phyloP scores from a whole-genome alignment of 768 basidiomycete genomes.

The Lentinula guzmanii region DNA sequence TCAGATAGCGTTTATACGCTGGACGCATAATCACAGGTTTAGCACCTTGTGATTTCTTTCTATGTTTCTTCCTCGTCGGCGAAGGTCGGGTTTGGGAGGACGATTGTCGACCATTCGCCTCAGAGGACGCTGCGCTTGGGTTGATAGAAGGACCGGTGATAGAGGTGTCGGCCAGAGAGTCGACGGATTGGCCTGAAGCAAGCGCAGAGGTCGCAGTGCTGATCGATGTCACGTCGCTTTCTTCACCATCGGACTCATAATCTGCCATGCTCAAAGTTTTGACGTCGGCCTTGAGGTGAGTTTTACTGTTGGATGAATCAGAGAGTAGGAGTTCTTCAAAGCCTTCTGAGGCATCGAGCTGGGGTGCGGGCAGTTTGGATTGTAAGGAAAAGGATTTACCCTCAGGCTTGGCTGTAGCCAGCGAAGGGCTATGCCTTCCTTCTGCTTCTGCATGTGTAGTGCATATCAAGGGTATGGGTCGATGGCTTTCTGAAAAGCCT shows the following conservation, averaged over 20 bases:
- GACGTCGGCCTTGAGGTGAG: background rate
- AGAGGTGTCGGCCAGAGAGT: constrained; percentile 1
- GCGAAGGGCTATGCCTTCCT: constrained; percentile 14
- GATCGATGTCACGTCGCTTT: constrained; percentile 18
- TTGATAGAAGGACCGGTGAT: background rate
- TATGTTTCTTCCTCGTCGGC: constrained; percentile 9
- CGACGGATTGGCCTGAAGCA: constrained; percentile 19
- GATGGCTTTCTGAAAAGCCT: constrained; percentile 1
- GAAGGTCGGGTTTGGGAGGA: background rate
- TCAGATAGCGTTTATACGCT: constrained; percentile 93
- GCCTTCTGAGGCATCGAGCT: background rate
- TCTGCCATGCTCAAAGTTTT: constrained; percentile 23
- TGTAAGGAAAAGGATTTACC: background rate
- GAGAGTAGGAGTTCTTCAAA: constrained; percentile 12
- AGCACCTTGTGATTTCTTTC: constrained; percentile 19
- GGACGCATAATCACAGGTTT: constrained; percentile 73
- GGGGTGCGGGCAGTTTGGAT: background rate
- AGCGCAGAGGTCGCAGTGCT: constrained; percentile 15
- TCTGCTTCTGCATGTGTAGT: constrained; percentile 40
- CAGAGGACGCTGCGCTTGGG: background rate
- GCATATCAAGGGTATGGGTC: constrained; percentile 50
- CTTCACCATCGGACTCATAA: constrained; percentile 21
- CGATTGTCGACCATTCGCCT: constrained; percentile 11
- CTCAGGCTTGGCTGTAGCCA: constrained; percentile 8
- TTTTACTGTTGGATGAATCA: background rate